phyloP scores from a whole-genome alignment of 768 basidiomycete species.

The Suillus occidentalis region DNA sequence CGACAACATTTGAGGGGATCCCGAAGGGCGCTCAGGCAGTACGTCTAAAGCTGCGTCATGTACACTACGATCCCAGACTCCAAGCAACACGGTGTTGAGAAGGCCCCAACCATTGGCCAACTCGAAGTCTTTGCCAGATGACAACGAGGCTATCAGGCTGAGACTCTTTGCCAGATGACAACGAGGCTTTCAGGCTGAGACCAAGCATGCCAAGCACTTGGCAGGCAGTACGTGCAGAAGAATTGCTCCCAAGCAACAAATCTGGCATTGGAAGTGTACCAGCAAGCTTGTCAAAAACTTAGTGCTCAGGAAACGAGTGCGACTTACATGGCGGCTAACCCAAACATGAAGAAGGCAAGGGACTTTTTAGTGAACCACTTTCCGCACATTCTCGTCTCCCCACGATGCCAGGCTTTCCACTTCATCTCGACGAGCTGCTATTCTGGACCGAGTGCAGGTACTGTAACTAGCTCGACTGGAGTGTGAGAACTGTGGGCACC shows the following conservation, averaged over 20 bases:
- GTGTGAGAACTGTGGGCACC: constrained; percentile 35
- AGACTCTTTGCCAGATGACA: too few relatives aligned
- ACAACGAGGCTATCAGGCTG: constrained; percentile 51
- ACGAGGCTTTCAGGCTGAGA: constrained; percentile 51
- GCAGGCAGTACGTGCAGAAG: constrained; percentile 55
- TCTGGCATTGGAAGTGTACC: constrained; percentile 73
- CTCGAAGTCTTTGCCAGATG: constrained; percentile 83
- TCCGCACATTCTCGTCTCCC: constrained; percentile 73
- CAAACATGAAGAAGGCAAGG: constrained; percentile 71
- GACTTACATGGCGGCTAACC: constrained; percentile 54
- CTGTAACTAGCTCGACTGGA: constrained; percentile 86
- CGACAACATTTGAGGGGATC: constrained; percentile 1
- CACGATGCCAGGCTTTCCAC: constrained; percentile 78
- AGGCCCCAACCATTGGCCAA: constrained; percentile 82
- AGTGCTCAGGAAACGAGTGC: constrained; percentile 1
- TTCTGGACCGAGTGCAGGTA: constrained; percentile 88
- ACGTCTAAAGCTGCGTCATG: constrained; percentile 70
- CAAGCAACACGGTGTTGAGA: constrained; percentile 65
- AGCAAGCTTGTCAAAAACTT: constrained; percentile 53
- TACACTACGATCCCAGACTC: constrained; percentile 66
- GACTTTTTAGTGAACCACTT: constrained; percentile 75
- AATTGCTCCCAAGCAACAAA: constrained; percentile 81
- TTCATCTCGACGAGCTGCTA: constrained; percentile 82
- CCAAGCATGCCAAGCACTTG: constrained; percentile 62
- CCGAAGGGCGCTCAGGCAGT: constrained; percentile 47